Evolutionary conservation across 129 eudicot species (phyloP), one percentile per base, ranked within the genome.

Genomic region (Helianthus tuberosus): DNA sequence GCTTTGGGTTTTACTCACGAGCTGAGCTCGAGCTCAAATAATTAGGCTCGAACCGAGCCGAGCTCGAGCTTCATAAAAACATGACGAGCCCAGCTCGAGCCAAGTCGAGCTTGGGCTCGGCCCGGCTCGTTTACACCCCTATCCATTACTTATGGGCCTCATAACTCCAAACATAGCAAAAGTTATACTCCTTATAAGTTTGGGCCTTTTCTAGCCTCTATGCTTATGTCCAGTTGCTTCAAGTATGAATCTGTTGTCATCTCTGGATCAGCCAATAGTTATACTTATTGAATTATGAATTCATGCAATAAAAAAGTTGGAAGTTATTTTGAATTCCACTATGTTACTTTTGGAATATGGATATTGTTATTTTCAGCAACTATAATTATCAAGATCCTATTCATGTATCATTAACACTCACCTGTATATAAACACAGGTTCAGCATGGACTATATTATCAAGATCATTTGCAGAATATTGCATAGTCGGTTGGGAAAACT

Each of bases 371-470:
- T 35, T 49, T 5, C 74, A 15, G 35, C 15, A 66, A 39, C 48
- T 20, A 71, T 39, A 29, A 71, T 55, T 14, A 23, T 25, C 43
- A 60, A 72, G 46, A 44, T 58, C 57, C 29, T 14, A 43, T 20
- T 55, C 38, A 14, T 69, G 35, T 39, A 68, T 48, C 27, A 16
- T 20, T 53, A 61, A 57, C 69, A 29, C 3, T 29, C 6, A 23
- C 47, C 4, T 2, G 25, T 79, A 32, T 39, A 3, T 44, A 55
- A 55, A 64, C 62, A 76, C 88, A 94, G 99, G 99, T 23, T 94
- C 99, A 29, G 99, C 99, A 55, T 94, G 99, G 99, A 88, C 91
- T 32, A 63, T 94, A 36, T 63, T 94, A 57, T 90, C 99, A 4
- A 83, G 99, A 80, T 86, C 99, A 6, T 94, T 91, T 75, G 80